phyloP scores from a whole-genome alignment of 176 grass and related monocot species.

The Aegilops bicornis region DNA sequence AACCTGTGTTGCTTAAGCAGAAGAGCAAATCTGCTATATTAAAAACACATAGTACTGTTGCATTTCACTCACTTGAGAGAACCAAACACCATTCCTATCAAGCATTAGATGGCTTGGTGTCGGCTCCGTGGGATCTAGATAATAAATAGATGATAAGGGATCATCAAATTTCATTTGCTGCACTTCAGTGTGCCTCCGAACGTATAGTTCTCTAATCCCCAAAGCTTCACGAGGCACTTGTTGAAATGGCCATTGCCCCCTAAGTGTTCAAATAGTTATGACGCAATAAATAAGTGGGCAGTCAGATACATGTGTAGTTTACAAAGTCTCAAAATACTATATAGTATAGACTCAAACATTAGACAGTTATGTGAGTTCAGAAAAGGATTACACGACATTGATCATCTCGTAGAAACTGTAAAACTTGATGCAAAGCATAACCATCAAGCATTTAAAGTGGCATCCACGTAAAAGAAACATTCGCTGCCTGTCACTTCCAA shows the following conservation, averaged over 20 bases:
- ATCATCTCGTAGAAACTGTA: background rate
- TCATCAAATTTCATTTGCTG: constrained; percentile 80
- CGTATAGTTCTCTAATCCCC: constrained; percentile 62
- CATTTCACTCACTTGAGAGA: constrained; percentile 49
- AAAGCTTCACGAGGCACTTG: constrained; percentile 37
- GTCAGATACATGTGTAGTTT: background rate
- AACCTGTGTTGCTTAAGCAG: constrained; percentile 11
- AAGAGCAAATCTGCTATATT: background rate
- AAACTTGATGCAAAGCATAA: background rate
- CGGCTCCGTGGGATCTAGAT: background rate
- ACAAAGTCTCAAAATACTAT: background rate
- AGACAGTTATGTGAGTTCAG: background rate
- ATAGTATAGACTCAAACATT: background rate
- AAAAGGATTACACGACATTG: background rate
- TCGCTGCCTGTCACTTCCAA: background rate
- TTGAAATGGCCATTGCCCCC: constrained; percentile 73
- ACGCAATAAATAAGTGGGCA: background rate
- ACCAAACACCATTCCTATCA: constrained; percentile 49
- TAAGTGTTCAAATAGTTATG: constrained; percentile 32
- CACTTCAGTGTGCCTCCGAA: constrained; percentile 53
- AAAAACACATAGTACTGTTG: background rate
- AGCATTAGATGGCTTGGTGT: constrained; percentile 59
- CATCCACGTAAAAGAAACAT: background rate
- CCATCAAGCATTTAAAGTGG: background rate
- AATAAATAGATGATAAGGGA: constrained; percentile 33